Conservation (phyloP, 306 rosid genomes). For the Abrus precatorius region DNA sequence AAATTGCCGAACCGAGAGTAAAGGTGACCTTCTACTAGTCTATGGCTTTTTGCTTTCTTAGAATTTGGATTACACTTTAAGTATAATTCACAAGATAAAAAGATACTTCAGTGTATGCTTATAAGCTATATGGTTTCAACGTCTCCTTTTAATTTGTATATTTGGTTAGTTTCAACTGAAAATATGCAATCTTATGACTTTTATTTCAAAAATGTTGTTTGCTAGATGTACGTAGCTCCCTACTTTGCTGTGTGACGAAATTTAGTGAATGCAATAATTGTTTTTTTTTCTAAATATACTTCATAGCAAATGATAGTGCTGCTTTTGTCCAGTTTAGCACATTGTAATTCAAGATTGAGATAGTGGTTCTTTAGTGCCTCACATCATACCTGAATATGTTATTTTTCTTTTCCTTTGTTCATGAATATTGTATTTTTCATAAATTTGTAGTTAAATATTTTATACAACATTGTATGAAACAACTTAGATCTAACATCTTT, state of each 20-base stretch:
- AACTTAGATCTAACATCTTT: not conserved
- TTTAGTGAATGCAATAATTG: slow-evolving; percentile 1
- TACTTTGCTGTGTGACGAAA: not conserved
- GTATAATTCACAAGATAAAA: not conserved
- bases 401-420: not conserved
- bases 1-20: slow-evolving; percentile 80
- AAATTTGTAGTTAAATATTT: not conserved
- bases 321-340: slow-evolving; percentile 1
- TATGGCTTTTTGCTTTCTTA: slow-evolving; percentile 10
- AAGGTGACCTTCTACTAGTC: slow-evolving; percentile 64
- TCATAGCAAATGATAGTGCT: slow-evolving; percentile 6
- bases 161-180: slow-evolving; percentile 20
- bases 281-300: slow-evolving; percentile 1
- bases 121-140: slow-evolving; percentile 36
- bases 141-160: slow-evolving; percentile 26
- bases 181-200: not conserved
- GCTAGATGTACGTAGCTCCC: not conserved
- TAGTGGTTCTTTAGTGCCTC: not conserved
- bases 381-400: not conserved
- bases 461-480: not conserved
- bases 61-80: not conserved
- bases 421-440: not conserved
- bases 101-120: not conserved
- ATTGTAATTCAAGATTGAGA: slow-evolving; percentile 18
- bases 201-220: not conserved